Evolutionary conservation across 192 early-diverging fungal genomes (phyloP), one percentile per base, ranked within the genome.

Genomic region (Coemansia sp.): DNA sequence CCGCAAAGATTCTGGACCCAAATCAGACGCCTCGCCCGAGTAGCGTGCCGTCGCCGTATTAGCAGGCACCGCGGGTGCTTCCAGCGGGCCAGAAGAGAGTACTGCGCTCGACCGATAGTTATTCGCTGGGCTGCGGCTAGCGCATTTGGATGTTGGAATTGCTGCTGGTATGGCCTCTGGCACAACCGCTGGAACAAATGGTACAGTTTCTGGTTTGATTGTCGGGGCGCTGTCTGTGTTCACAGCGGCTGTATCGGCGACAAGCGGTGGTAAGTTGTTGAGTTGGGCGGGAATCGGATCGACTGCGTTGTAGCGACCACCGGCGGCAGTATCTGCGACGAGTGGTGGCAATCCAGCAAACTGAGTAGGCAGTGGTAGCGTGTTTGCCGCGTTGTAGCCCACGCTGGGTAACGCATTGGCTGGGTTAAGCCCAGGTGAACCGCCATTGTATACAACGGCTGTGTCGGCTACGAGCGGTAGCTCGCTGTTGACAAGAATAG

Each of bases 1-100:
- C 57, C 57, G 57, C 16, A 16, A 31, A 60, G 57, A 60, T 33
- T 31, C 57, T 9, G 57, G 57, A 13, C 16, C 57, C 29, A 60
- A 15, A 3, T 33, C 57, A 2, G 33, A 33, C 57, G 57, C 31
- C 18, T 16, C 57, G 6, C 31, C 15, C 57, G 15, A 60, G 31
- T 60, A 34, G 57, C 33, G 57, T 15, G 57, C 27, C 8, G 57
- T 33, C 31, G 57, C 57, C 16, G 31, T 60, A 33, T 60, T 60
- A 31, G 57, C 31, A 18, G 57, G 57, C 4, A 60, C 33, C n/a
- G 57, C 57, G 1, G 57, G 57, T 34, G 16, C 57, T 60, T 31
- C 57, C 31, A n/a, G 0, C 2, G 57, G 29, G 31, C 15, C 57
- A 36, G 57, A 60, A 2, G 29, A 18, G 16, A 33, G 11, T 6